Evolutionary conservation across 345 rosid species (phyloP), one percentile per base, ranked within the genome.

Genomic region (Gossypium arboreum): DNA sequence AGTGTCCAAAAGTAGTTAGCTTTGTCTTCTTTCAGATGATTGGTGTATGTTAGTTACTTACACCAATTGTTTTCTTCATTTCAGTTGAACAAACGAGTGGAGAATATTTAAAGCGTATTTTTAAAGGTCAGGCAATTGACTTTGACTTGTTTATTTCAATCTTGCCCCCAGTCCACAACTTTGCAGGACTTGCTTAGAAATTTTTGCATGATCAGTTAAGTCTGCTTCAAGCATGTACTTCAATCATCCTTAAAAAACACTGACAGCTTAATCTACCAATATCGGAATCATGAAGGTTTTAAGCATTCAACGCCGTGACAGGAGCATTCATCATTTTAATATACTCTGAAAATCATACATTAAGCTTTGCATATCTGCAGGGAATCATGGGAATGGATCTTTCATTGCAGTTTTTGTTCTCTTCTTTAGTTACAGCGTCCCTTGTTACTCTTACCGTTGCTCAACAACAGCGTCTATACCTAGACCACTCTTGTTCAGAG

Each of bases 321-420:
- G 41, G 41, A 34, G 41, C 41, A 34, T 34, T 34, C 41, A 34
- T 34, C 41, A 34, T 34, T 5, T 34, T 34, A 5, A 34, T 5
- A 34, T 34, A 34, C 41, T 34, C 41, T 34, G 41, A 5, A 34
- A 34, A 34, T 34, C 41, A 34, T 48, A 0, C 52, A 48, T 10
- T 48, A 12, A 13, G 44, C 18, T 27, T 61, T 13, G 41, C 41
- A 34, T 5, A 34, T 34, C 7, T 34, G 41, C 41, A 34, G 41
- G 41, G 41, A 34, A 5, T 12, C 16, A 7, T 11, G n/a, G 45
- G 34, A 43, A 52, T 56, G 24, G 16, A 10, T 41, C 72, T 52
- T 71, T 75, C 79, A 44, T 11, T 27, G 47, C 5, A 44, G 48
- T 17, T 62, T 48, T 17, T 68, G 44, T 60, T n/a, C 24, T 41